Evolutionary conservation across 257 asterid genomes (phyloP).

Genomic region (Solanum chiquidenum): DNA sequence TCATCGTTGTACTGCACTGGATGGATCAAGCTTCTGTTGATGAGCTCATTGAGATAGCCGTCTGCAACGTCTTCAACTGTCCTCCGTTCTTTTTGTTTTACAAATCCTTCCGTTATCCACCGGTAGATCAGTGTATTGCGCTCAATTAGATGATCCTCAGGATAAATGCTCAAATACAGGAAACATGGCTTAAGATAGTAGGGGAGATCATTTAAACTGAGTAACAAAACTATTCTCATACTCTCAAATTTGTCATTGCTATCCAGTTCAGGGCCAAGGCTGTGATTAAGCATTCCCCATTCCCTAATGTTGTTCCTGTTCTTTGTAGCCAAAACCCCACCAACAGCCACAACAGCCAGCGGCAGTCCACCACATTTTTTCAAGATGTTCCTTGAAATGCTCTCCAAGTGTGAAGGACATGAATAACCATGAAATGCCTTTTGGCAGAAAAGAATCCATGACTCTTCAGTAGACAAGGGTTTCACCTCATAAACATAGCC

Average conservation of each 20-base stretch:
- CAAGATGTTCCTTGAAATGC: neutral
- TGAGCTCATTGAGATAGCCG: slow-evolving; percentile 30
- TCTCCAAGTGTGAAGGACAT: slow-evolving; percentile 5
- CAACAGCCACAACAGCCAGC: slow-evolving; percentile 14
- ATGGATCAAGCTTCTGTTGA: slow-evolving; percentile 24
- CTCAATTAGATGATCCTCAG: slow-evolving; percentile 22
- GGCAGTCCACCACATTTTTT: slow-evolving; percentile 22
- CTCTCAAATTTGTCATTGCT: slow-evolving; percentile 16
- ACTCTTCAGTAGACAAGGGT: neutral
- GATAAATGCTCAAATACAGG: slow-evolving; percentile 21
- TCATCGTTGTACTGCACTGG: slow-evolving; percentile 15
- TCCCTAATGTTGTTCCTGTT: neutral
- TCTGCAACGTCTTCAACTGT: slow-evolving; percentile 27
- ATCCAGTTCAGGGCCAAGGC: slow-evolving; percentile 8
- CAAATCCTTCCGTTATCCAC: slow-evolving; percentile 31
- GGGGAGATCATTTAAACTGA: slow-evolving; percentile 25
- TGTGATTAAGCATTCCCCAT: slow-evolving; percentile 13
- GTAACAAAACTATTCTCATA: slow-evolving; percentile 13
- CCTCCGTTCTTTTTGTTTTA: slow-evolving; percentile 10
- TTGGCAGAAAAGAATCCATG: neutral
- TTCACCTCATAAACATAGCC: neutral
- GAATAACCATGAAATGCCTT: slow-evolving; percentile 5
- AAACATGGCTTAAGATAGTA: slow-evolving; percentile 25
- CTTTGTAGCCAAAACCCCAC: slow-evolving; percentile 15
- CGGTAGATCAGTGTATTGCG: slow-evolving; percentile 7